Base-by-base conservation (phyloP, 2,329 filamentous ascomycete genomes). In the Macrophomina phaseolina region DNA sequence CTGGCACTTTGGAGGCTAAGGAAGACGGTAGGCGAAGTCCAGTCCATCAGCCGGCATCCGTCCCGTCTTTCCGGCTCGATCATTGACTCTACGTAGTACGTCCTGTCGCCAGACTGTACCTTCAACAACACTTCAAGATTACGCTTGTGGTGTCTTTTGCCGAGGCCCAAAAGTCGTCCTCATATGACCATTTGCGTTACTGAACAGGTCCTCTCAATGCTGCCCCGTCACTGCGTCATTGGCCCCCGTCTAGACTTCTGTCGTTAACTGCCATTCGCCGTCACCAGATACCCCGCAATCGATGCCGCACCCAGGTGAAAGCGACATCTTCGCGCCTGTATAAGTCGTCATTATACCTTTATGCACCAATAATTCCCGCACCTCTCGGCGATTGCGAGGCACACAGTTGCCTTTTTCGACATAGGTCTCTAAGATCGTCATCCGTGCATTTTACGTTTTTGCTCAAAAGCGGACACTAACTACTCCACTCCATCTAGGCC, bases 371-470 rank as follows among this genome's bases (percentile, higher is more conserved):
- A 49, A 62, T 62, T 51, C 45, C 58, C 58, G 58, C 58, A 38
- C 11, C 23, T 23, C 30, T 16, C 30, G 30, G 56, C 42, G 8
- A 8, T 7, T 36, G 28, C n/a, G 56, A 61, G 42, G 48, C 28
- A 45, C 56, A 45, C 56, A 62, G 58, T 62, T 62, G 45, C 58
- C 58, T 49, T 16, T 49, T 62, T 9, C 3, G 58, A 49, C 40
- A 61, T 58, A 34, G 56, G 32, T 46, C 40, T 61, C 45, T 38
- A 9, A 49, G 45, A 36, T 51, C 42, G 12, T 38, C 58, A 16
- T 38, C 58, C 40, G 28, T 62, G 30, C 58, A 36, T 49, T 30
- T 9, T 2, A 4, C 9, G 28, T 14, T 16, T 28, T 52, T 49
- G 14, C 28, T 16, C 6, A 40, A 6, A 46, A 58, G 11, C 23